Conservation (phyloP, 179 eudicot genomes). For the Silene coronaria region DNA sequence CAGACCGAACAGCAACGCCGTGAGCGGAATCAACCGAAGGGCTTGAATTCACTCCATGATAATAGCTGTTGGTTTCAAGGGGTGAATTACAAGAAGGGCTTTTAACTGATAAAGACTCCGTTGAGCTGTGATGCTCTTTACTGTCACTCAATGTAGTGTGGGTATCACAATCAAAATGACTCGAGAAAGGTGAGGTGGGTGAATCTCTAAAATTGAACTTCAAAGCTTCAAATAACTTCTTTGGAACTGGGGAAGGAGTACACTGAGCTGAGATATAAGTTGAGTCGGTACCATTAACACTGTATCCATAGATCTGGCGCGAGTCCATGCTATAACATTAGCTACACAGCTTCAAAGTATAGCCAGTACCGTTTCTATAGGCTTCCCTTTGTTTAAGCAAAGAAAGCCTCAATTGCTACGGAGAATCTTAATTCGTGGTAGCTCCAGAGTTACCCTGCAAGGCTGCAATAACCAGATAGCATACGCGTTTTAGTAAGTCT, state of each 20-base stretch:
- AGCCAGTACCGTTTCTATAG: background rate
- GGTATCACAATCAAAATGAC: slow-evolving; percentile 42
- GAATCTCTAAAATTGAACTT: slow-evolving; percentile 44
- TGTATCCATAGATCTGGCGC: slow-evolving; percentile 37
- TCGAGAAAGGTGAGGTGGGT: slow-evolving; percentile 49
- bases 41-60: slow-evolving; percentile 34
- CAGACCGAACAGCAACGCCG: slow-evolving; percentile 12
- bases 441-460: slow-evolving; percentile 15
- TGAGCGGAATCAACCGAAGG: slow-evolving; percentile 28
- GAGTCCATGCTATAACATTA: slow-evolving; percentile 58
- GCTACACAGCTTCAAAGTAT: slow-evolving; percentile 28
- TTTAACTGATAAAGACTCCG: slow-evolving; percentile 40
- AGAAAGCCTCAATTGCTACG: background rate
- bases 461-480: slow-evolving; percentile 9
- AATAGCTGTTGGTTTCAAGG: slow-evolving; percentile 32
- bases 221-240: slow-evolving; percentile 35
- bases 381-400: background rate
- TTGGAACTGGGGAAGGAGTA: slow-evolving; percentile 34
- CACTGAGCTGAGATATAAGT: slow-evolving; percentile 38
- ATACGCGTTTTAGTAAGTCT: background rate
- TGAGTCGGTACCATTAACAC: slow-evolving; percentile 34
- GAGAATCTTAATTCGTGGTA: background rate
- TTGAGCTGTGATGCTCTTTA: slow-evolving; percentile 51
- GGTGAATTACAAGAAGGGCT: slow-evolving; percentile 52
- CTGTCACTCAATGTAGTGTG: slow-evolving; percentile 43